phyloP scores from a whole-genome alignment of 306 rosid genomes.

The Inga leiocalycina region DNA sequence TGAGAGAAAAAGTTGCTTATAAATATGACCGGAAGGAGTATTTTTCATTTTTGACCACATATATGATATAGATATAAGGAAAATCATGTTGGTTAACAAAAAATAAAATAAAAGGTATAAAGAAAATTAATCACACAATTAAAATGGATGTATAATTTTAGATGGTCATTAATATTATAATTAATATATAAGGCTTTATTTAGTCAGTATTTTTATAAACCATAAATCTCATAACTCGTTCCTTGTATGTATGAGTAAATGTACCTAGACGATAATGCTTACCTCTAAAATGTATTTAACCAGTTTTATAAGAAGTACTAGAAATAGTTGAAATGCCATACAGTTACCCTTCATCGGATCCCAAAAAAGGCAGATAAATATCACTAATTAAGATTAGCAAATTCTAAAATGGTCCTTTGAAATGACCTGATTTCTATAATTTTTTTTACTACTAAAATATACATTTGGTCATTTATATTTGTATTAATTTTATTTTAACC shows the following conservation, averaged over 20 bases:
- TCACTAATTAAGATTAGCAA: background rate
- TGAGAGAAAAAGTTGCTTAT: no score
- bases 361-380: no score
- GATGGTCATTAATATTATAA: background rate
- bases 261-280: background rate
- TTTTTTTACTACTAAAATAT: no score
- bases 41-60: no score
- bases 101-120: background rate
- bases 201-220: background rate
- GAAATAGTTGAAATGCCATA: background rate
- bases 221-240: background rate
- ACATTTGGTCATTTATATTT: no score
- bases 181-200: background rate
- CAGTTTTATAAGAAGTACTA: background rate
- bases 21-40: no score
- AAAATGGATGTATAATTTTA: background rate
- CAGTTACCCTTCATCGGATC: no score
- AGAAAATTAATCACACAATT: background rate
- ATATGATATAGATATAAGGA: no score
- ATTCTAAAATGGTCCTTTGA: no score
- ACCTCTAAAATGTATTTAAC: background rate
- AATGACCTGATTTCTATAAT: background rate
- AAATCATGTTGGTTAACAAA: no score
- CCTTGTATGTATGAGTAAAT: background rate
- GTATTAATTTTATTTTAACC: no score